Percentiles rank a stretch among this genome's conserved stretches.
These are phyloP conservation scores for Colletotrichum musicola DNA, from an alignment of 2,329 filamentous ascomycete genomes.

Conservation along the genomic window DNA sequence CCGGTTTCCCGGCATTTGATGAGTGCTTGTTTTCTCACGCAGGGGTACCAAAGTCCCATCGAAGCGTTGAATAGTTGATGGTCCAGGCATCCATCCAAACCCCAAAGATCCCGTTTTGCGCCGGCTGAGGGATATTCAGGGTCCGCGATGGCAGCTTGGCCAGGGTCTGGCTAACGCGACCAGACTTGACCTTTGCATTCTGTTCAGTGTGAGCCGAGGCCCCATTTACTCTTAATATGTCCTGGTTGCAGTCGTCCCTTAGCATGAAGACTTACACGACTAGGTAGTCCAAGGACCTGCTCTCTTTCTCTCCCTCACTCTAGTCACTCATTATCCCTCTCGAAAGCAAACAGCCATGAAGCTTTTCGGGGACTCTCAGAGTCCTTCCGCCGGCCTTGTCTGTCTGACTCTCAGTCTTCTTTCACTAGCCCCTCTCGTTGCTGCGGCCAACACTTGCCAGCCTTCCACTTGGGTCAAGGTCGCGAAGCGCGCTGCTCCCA, in stretches of 20 bases:
- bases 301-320: neutral
- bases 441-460: slow-evolving; percentile 34
- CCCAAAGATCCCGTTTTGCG: neutral
- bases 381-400: neutral
- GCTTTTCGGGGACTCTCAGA: neutral
- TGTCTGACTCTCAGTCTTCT: neutral
- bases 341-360: no score
- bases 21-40: neutral
- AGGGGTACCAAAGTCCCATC: neutral
- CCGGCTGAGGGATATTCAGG: neutral
- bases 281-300: no score
- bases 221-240: neutral
- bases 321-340: neutral
- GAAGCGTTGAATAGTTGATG: neutral
- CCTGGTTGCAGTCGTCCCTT: neutral
- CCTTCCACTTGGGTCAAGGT: slow-evolving; percentile 23
- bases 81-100: neutral
- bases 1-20: neutral
- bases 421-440: neutral
- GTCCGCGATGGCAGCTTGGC: neutral
- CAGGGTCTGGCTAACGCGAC: no score
- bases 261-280: neutral
- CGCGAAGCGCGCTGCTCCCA: neutral
- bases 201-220: neutral
- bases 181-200: no score